Evolutionary conservation across 1,139 yeast genomes (phyloP), one percentile per base, ranked within the genome.

Genomic region (Kurtzmaniella quercitrusa): DNA sequence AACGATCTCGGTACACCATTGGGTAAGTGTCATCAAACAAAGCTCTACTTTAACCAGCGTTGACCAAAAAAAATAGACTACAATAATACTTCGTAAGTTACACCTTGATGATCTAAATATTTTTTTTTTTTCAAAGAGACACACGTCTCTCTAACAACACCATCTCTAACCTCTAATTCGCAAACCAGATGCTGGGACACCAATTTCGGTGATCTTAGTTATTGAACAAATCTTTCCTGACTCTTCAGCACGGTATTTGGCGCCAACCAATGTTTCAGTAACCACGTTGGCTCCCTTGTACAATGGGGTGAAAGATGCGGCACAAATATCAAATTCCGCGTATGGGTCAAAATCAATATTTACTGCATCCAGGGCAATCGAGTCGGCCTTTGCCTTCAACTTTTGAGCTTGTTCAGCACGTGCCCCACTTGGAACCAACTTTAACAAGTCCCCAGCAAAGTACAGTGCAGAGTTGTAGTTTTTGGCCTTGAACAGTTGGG

Each of bases 111-210:
- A 26, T 26, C 30, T 14, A 34, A 34, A 34, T 21, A 18, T 34
- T 34, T 34, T n/a, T 14, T n/a, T n/a, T n/a, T n/a, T n/a, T n/a
- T n/a, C n/a, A n/a, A n/a, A 9, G 30, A 26, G 30, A 9, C 30
- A 26, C n/a, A 14, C n/a, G 30, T 11, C 14, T 3, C n/a, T 26
- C 30, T 26, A 26, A 26, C 30, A 26, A 5, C 30, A 26, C 30
- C n/a, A 5, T 26, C 30, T 34, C 42, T 50, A 64, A 39, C 60
- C 66, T 50, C 61, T 62, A 40, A 81, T 73, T 52, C 94, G 81
- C 56, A 91, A 76, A 18, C 98, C 98, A 22, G 96, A 85, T n/a
- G 96, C 95, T 21, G 94, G 87, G n/a, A 89, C 88, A 20, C 98
- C 98, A 50, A 94, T 81, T 42, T 77, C 70, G 6, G 97, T 85